Evolutionary conservation across 257 asterid genomes (phyloP), one percentile per base, ranked within the genome.

Genomic region (Petunia axillaris): DNA sequence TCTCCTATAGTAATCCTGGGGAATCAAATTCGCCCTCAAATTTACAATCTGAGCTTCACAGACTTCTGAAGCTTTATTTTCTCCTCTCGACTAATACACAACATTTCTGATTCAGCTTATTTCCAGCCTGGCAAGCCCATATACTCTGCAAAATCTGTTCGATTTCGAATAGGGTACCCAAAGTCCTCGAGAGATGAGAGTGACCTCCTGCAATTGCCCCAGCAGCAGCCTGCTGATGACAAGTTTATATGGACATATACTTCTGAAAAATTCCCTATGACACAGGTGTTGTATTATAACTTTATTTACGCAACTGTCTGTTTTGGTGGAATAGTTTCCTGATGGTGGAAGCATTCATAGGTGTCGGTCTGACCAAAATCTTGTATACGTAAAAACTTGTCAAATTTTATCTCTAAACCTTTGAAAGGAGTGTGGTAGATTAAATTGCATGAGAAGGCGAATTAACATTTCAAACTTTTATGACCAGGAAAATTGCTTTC

Each of bases 181-280:
- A 94, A 85, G 88, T 81, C 86, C 36, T 73, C 71, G 13, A 35
- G 41, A 4, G 79, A 73, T 50, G 94, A 85, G 73, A 79, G 86
- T 1, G 77, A 81, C 54, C 54, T 50, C 62, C 80, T 40, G 14
- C 11, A 63, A 48, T 65, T 87, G 78, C 92, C 96, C 37, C 57
- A 82, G 81, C 84, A 87, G 36, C 87, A 85, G 75, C 84, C 88
- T 60, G 92, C 90, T 79, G 96, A 94, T 64, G 95, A 94, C 89
- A 89, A 81, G 85, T 92, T 96, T 80, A 81, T 64, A 37, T 96
- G 99, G 99, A 89, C 94, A 13, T 94, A 91, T 82, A 85, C 90
- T 70, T 94, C 99, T 48, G 91, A 87, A 60, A 91, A 85, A 79
- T 94, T 88, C 82, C 84, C 91, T 2, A 92, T 96, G 97, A 68